Evolutionary conservation across 2,329 filamentous ascomycete genomes (phyloP).

Genomic region (Diaporthe sp.): DNA sequence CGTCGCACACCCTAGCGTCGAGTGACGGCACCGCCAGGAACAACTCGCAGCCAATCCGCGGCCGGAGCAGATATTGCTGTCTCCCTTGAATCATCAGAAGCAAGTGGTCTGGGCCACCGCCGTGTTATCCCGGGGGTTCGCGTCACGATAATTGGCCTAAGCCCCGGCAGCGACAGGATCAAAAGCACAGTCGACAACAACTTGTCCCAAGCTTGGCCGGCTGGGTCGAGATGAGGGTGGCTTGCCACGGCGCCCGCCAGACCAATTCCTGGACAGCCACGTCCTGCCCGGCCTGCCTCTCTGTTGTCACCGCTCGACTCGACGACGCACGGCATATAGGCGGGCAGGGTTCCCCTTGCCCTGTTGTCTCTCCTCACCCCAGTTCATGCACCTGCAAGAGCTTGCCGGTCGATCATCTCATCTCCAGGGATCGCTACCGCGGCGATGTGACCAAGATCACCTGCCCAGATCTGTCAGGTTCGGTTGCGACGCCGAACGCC

Average conservation of each 20-base stretch:
- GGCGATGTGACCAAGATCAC: conserved; percentile 26
- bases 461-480: conserved; percentile 33
- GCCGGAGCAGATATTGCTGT: not conserved
- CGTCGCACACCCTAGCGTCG: conserved; percentile 14
- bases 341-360: conserved; percentile 1
- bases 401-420: conserved; percentile 32
- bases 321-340: not conserved
- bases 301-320: conserved; percentile 2
- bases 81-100: conserved; percentile 29
- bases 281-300: not conserved
- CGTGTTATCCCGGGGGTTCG: not conserved
- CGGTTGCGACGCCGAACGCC: conserved; percentile 21
- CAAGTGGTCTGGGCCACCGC: conserved; percentile 8
- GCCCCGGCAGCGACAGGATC: not conserved
- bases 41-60: conserved; percentile 6
- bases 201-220: not conserved
- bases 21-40: conserved; percentile 25
- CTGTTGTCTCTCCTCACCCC: conserved; percentile 15
- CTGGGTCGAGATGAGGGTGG: conserved; percentile 21
- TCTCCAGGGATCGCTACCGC: conserved; percentile 10
- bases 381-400: conserved; percentile 26
- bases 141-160: not conserved
- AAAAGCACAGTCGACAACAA: conserved; percentile 16
- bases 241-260: conserved; percentile 2
- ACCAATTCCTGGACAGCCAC: not conserved